Evolutionary conservation across 768 basidiomycete genomes (phyloP), one percentile per base, ranked within the genome.

Genomic region (Mycena kentingensis): DNA sequence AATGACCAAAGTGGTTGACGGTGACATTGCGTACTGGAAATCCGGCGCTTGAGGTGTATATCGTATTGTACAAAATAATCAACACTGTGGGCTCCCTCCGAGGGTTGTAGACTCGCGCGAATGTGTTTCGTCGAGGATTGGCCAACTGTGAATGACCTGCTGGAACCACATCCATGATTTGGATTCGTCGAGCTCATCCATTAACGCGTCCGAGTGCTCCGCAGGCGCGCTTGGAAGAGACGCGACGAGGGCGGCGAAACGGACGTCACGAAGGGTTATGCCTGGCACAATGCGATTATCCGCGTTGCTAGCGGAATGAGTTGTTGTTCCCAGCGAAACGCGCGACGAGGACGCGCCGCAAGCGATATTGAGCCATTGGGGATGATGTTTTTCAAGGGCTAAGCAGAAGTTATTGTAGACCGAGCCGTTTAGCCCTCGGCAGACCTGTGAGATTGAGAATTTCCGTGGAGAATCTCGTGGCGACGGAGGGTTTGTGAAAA

Each of bases 21-120:
- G 91, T 24, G 91, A 93, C 61, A 93, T 93, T 66, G 90, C 90
- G 1, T 92, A 93, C 74, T 95, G 93, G 93, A 94, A 93, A 67
- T 66, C 86, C 36, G 90, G 91, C 32, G 83, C 66, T 49, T 78
- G 65, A 67, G 31, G 46, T 45, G 48, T 55, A 41, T 55, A 54
- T 37, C 5, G 34, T 13, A 32, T 21, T 49, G 24, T 36, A 32
- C 7, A 32, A 10, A 22, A 44, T 8, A 28, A 28, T 21, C 42
- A 19, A n/a, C n/a, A n/a, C n/a, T n/a, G n/a, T n/a, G n/a, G n/a
- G n/a, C n/a, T n/a, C n/a, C n/a, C n/a, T n/a, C n/a, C n/a, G n/a
- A n/a, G n/a, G n/a, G n/a, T n/a, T n/a, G n/a, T n/a, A n/a, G n/a
- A n/a, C n/a, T n/a, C 49, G 29, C 57, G 52, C 57, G 52, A 58